Evolutionary conservation across 345 rosid species (phyloP), one percentile per base, ranked within the genome.

Genomic region (Pistacia integerrima): DNA sequence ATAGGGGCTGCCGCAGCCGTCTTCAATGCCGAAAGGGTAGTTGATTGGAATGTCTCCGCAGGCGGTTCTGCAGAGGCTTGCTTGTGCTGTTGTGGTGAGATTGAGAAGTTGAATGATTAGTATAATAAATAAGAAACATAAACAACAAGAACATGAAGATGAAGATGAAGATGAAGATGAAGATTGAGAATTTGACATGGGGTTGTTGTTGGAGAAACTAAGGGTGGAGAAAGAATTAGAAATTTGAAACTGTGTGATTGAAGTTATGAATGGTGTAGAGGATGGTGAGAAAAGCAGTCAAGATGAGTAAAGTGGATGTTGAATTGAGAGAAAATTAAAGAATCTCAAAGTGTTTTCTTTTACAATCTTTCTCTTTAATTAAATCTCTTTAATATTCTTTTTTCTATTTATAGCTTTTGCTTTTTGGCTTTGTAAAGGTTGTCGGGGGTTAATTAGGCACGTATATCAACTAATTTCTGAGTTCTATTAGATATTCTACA

Each of bases 1-100:
- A 74, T 88, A 91, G 28, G 97, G 93, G 74, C 93, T 92, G 48
- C 98, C 98, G 54, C 99, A 96, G 22, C 98, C 98, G 11, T 93
- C 97, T 30, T 92, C 97, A 60, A 93, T 84, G 44, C 91, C 87
- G 12, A 95, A 90, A 7, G 98, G 98, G 65, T 92, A 92, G 67
- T 72, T 83, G 73, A 94, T 91, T 0, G 90, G 92, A 70, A 94
- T 87, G 54, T 77, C 72, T 9, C 97, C 98, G 35, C 97, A 94
- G n/a, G 90, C 79, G 55, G 86, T 78, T 78, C 97, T 82, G 41
- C 98, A 94, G 17, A 73, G 87, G 73, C 69, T 77, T 56, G 87
- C 82, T 71, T 84, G 87, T 8, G 89, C 84, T 72, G 79, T 13
- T 74, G 74, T 35, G 44, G 82, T 82, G 36, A 74, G 70, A 70